These are phyloP conservation scores for Hirsutella minnesotensis DNA, from an alignment of 2,329 filamentous ascomycete genomes.

Conservation along the genomic window DNA sequence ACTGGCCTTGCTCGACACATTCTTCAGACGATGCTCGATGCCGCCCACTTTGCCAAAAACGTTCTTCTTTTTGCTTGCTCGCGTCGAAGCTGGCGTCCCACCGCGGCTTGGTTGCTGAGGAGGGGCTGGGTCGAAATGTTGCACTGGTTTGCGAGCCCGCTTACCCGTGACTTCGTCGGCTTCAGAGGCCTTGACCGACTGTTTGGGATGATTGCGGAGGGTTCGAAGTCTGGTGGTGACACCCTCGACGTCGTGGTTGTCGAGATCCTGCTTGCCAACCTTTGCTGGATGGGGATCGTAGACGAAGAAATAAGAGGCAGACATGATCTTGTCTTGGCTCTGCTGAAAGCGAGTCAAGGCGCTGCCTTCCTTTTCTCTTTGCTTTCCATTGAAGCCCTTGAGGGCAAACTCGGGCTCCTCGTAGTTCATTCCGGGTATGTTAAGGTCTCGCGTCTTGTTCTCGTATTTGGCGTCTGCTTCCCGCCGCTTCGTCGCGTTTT, in stretches of 20 bases:
- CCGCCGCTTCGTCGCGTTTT: constrained; percentile 40
- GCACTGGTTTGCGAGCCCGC: constrained; percentile 39
- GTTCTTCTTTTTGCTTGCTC: constrained; percentile 17
- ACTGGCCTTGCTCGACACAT: background rate
- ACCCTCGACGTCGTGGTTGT: constrained; percentile 38
- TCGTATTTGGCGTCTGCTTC: constrained; percentile 36
- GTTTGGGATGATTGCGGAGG: constrained; percentile 43
- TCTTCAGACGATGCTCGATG: constrained; percentile 19
- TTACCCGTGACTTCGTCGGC: constrained; percentile 39
- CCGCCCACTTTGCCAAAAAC: constrained; percentile 17
- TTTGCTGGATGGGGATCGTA: constrained; percentile 44
- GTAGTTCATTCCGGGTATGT: constrained; percentile 27
- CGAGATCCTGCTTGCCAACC: constrained; percentile 44
- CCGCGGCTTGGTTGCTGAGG: constrained; percentile 39
- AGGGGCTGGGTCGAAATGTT: constrained; percentile 36
- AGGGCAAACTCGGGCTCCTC: constrained; percentile 41
- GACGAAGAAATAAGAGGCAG: constrained; percentile 47
- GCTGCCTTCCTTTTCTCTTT: constrained; percentile 25
- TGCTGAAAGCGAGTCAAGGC: constrained; percentile 33
- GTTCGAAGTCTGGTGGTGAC: constrained; percentile 39
- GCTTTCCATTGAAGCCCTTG: constrained; percentile 36
- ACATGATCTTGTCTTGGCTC: constrained; percentile 45
- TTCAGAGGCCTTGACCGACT: constrained; percentile 47
- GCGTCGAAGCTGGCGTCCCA: constrained; percentile 31
- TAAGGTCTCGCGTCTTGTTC: constrained; percentile 6